Conservation (phyloP, 495 filamentous ascomycete species). For the Thermothielavioides terrestris region DNA sequence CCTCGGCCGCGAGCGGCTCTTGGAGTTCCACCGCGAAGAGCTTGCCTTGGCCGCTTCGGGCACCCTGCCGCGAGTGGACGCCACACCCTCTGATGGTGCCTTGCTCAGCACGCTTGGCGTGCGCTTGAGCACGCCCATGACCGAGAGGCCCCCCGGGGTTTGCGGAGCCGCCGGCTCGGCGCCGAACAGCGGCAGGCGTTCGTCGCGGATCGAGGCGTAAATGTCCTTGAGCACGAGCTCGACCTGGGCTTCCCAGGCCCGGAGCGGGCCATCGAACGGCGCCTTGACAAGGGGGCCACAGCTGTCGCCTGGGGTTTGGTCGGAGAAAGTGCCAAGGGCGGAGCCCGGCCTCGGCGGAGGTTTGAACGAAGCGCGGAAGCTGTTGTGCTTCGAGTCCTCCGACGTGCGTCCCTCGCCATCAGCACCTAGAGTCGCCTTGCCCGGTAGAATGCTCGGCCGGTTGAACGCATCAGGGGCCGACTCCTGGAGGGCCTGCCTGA, state of each 20-base stretch:
- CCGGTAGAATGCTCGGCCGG: conserved; percentile 36
- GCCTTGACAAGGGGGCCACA: conserved; percentile 66
- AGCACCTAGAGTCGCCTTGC: conserved; percentile 27
- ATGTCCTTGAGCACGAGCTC: conserved; percentile 87
- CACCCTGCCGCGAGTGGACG: conserved; percentile 59
- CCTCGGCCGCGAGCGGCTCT: conserved; percentile 74
- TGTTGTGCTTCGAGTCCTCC: conserved; percentile 37
- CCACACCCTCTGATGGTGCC: conserved; percentile 64
- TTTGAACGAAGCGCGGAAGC: conserved; percentile 39
- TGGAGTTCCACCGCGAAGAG: conserved; percentile 67
- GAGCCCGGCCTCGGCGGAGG: conserved; percentile 39
- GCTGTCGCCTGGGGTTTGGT: conserved; percentile 26
- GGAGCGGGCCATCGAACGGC: conserved; percentile 66
- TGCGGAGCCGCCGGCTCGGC: conserved; percentile 41
- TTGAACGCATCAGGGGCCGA: conserved; percentile 60
- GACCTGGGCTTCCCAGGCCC: conserved; percentile 82
- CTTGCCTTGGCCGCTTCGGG: conserved; percentile 51
- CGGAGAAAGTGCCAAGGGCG: conserved; percentile 28
- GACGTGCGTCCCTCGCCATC: conserved; percentile 26
- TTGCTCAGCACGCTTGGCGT: conserved; percentile 89
- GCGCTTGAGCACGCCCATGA: conserved; percentile 66
- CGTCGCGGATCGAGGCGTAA: conserved; percentile 78
- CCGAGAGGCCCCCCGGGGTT: conserved; percentile 41
- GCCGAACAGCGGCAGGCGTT: conserved; percentile 68
- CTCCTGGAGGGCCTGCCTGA: conserved; percentile 66